Percentiles rank a stretch among this genome's conserved stretches.
Conservation (phyloP, 208 protist genomes). For the Leishmania tropica region DNA sequence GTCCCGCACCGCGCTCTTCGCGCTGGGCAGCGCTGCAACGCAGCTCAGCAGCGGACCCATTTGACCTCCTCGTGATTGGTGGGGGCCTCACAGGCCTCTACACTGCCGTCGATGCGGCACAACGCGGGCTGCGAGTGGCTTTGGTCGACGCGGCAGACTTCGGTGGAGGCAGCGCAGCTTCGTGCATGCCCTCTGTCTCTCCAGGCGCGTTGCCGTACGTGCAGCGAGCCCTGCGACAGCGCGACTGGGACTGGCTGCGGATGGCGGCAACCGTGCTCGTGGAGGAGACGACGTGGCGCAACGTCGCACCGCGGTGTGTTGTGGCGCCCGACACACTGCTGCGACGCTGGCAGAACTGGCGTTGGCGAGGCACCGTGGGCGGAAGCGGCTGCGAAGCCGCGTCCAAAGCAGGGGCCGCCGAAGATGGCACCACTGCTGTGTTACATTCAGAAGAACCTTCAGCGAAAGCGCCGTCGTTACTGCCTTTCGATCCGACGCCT, state of each 20-base stretch:
- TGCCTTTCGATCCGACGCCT: background rate
- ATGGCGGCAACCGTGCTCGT: constrained; percentile 45
- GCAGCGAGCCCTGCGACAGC: constrained; percentile 79
- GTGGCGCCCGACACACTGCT: background rate
- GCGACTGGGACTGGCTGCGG: constrained; percentile 58
- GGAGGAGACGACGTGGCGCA: constrained; percentile 59
- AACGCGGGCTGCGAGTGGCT: constrained; percentile 74
- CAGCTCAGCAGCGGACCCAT: constrained; percentile 30
- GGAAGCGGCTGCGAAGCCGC: background rate
- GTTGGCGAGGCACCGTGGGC: background rate
- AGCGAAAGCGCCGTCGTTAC: background rate
- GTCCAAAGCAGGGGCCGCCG: background rate
- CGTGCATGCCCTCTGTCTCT: constrained; percentile 33
- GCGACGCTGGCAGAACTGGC: constrained; percentile 3
- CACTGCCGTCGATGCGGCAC: constrained; percentile 81
- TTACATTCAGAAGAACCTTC: background rate
- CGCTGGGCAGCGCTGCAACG: constrained; percentile 29
- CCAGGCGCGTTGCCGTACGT: constrained; percentile 71
- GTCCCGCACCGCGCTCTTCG: constrained; percentile 15
- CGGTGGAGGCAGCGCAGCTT: constrained; percentile 36
- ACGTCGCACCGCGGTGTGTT: constrained; percentile 45
- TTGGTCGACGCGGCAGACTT: constrained; percentile 77
- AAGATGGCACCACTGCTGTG: background rate
- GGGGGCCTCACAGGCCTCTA: constrained; percentile 76
- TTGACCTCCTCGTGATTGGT: constrained; percentile 81